Evolutionary conservation across 2,329 filamentous ascomycete species (phyloP), one percentile per base, ranked within the genome.

Genomic region (Monosporascus sp.): DNA sequence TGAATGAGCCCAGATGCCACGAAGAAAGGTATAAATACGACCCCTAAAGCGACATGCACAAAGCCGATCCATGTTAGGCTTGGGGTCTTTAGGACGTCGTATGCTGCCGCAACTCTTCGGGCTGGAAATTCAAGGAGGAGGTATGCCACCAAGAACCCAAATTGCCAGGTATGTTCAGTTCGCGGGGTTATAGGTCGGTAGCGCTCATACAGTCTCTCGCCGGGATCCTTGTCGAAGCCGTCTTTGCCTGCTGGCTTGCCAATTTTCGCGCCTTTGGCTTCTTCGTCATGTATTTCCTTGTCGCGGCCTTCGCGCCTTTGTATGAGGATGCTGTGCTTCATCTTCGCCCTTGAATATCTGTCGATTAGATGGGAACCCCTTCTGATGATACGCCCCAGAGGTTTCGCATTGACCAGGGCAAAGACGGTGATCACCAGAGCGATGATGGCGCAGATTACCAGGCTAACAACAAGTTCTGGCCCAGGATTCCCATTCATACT

Each of bases 401-500:
- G 31, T 31, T 51, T 51, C 3, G 43, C 50, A 17, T 54, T 55
- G 51, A 52, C 14, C 2, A 57, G 41, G 19, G 48, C 51, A 35
- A 53, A 14, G 5, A 46, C 48, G 1, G 53, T 57, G 9, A 57
- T 19, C 7, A 49, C 14, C 3, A 57, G 46, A 8, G 55, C 48
- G 19, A 52, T 22, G 8, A 46, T 22, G n/a, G 55, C 55, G 19
- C 43, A 49, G 11, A 44, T 43, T 35, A 59, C 56, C 54, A 66
- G 60, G 8, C 51, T 54, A 8, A 52, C 27, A 3, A 63, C 37
- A n/a, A 64, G 49, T 2, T 44, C 37, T 5, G n/a, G 26, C 5
- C 48, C 44, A 5, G 67, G 66, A 19, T 54, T 27, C 3, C 53
- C 63, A 31, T 49, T 59, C 66, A 70, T 70, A 44, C 68, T 69